phyloP scores from a whole-genome alignment of 371 early-diverging fungal species.

The Actinomucor elegans region DNA sequence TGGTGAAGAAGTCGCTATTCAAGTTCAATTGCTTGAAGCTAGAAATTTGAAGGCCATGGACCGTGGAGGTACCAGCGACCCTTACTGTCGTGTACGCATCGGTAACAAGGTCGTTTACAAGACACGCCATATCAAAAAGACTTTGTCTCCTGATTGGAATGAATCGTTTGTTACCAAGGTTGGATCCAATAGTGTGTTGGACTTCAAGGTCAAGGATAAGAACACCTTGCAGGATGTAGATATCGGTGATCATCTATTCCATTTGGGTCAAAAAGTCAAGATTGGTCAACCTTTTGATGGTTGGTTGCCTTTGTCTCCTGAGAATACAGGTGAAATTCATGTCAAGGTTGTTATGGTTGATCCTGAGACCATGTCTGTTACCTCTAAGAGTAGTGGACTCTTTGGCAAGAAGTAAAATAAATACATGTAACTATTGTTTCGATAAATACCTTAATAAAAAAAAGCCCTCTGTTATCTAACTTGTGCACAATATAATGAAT shows the following conservation, averaged over 20 bases:
- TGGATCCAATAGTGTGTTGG: constrained; percentile 37
- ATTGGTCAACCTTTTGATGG: constrained; percentile 39
- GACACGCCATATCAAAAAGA: constrained; percentile 80
- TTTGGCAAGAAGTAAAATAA: constrained; percentile 19
- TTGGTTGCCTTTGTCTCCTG: constrained; percentile 43
- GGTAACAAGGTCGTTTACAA: constrained; percentile 69
- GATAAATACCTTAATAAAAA: too few species aligned
- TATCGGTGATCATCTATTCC: constrained; percentile 60
- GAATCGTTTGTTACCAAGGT: constrained; percentile 35
- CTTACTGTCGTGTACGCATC: constrained; percentile 58
- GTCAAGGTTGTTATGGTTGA: constrained; percentile 23
- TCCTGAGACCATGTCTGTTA: constrained; percentile 1
- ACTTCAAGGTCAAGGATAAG: constrained; percentile 69
- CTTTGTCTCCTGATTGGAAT: constrained; percentile 70
- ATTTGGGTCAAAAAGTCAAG: constrained; percentile 47
- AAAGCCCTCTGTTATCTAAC: too few species aligned
- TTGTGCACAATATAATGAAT: too few species aligned
- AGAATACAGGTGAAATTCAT: constrained; percentile 48
- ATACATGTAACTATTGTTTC: too few species aligned
- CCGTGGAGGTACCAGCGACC: constrained; percentile 61
- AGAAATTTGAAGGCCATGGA: constrained; percentile 61
- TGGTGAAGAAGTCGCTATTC: constrained; percentile 36
- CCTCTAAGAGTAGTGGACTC: constrained; percentile 10
- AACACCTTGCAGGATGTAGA: constrained; percentile 70
- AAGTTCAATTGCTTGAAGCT: constrained; percentile 54